Conservation (phyloP, 2,329 filamentous ascomycete genomes). For the Fusarium palustre region DNA sequence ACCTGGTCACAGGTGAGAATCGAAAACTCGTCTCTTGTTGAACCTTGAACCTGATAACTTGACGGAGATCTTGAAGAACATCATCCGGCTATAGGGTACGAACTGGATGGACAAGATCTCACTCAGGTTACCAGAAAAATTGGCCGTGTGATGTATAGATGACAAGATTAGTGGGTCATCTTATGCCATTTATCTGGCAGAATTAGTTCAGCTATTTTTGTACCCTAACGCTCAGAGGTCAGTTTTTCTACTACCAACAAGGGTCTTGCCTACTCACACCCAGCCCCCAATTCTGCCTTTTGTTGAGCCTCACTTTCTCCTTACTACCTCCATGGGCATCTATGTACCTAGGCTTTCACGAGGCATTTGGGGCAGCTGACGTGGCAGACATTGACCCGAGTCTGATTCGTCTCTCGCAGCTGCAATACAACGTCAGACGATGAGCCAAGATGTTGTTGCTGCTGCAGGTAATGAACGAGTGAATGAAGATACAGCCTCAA, state of each 20-base stretch:
- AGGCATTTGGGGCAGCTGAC: constrained; percentile 37
- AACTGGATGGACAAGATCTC: not conserved
- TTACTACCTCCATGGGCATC: not conserved
- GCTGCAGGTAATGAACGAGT: not conserved
- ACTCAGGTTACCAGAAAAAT: too few species aligned
- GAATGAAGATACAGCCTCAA: constrained; percentile 24
- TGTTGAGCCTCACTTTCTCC: constrained; percentile 32
- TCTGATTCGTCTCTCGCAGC: constrained; percentile 14
- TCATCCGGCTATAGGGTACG: constrained; percentile 1
- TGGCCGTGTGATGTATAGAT: too few species aligned
- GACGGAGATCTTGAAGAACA: not conserved
- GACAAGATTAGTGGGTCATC: too few species aligned
- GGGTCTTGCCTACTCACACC: not conserved
- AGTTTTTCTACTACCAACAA: too few species aligned
- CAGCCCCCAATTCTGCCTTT: constrained; percentile 27
- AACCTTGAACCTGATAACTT: not conserved
- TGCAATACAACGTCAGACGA: constrained; percentile 36
- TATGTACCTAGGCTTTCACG: constrained; percentile 6
- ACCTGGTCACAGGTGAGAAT: too few species aligned
- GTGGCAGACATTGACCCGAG: constrained; percentile 26
- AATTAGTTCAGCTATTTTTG: too few species aligned
- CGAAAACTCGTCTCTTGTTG: not conserved
- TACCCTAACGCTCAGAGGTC: too few species aligned
- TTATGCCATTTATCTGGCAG: too few species aligned
- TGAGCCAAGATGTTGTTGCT: constrained; percentile 5